These are phyloP conservation scores for Micromonas pusilla DNA, from an alignment of 139 green algal species.

Conservation along the genomic window DNA sequence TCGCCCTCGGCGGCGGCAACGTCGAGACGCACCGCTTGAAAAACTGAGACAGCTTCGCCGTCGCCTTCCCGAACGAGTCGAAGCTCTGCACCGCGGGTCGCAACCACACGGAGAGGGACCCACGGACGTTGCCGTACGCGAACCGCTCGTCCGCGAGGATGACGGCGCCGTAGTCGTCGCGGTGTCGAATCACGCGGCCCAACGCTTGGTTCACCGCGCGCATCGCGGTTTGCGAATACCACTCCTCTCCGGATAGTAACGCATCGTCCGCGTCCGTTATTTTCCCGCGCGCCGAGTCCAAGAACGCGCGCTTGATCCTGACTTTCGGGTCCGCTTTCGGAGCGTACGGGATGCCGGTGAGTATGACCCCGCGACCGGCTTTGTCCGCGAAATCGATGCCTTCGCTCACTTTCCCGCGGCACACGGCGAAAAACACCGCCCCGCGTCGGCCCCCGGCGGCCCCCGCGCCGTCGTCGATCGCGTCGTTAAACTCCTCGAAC, in stretches of 20 bases:
- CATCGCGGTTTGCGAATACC: slow-evolving; percentile 70
- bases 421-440: slow-evolving; percentile 89
- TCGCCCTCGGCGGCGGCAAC: neutral
- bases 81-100: slow-evolving; percentile 5
- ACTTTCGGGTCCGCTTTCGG: slow-evolving; percentile 52
- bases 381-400: slow-evolving; percentile 93
- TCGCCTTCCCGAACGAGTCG: neutral
- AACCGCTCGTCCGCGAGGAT: slow-evolving; percentile 45
- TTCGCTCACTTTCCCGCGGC: slow-evolving; percentile 66
- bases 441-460: slow-evolving; percentile 38
- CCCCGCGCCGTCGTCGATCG: neutral
- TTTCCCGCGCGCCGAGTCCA: slow-evolving; percentile 55
- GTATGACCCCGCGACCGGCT: slow-evolving; percentile 77
- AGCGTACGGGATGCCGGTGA: slow-evolving; percentile 91
- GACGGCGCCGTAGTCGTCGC: slow-evolving; percentile 76
- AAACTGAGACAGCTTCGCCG: neutral
- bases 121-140: slow-evolving; percentile 5
- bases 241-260: slow-evolving; percentile 47
- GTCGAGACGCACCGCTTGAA: neutral
- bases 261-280: neutral
- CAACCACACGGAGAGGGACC: slow-evolving; percentile 14
- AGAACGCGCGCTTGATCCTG: slow-evolving; percentile 64
- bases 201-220: slow-evolving; percentile 94
- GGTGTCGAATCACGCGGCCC: slow-evolving; percentile 90
- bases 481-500: slow-evolving; percentile 17